These are phyloP conservation scores for Solanum clarkiae DNA, from an alignment of 257 asterid genomes.

Conservation along the genomic window DNA sequence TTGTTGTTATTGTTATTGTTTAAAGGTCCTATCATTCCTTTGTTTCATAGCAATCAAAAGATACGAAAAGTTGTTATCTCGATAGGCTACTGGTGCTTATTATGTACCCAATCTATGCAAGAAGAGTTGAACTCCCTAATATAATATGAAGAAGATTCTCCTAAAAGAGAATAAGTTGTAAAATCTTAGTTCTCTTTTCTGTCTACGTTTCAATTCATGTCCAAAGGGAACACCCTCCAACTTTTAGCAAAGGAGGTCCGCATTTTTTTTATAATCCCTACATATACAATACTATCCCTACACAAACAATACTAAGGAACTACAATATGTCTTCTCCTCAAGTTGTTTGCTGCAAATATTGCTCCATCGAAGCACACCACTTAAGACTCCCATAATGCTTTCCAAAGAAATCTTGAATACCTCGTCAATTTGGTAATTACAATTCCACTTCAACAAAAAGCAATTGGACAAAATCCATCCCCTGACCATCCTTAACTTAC, in stretches of 20 bases:
- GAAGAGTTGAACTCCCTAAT: too few relatives aligned
- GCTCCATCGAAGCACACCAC: background rate
- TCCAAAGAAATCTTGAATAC: background rate
- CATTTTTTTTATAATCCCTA: background rate
- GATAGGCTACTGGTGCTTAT: too few relatives aligned
- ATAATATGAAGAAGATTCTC: too few relatives aligned
- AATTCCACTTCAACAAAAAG: background rate
- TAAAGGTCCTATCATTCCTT: background rate
- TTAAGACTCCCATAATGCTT: background rate
- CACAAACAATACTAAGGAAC: background rate
- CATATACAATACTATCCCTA: background rate
- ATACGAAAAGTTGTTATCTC: background rate
- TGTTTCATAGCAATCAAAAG: background rate
- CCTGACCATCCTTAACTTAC: background rate
- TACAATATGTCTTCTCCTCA: background rate
- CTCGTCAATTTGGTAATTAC: background rate
- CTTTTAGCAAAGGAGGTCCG: background rate
- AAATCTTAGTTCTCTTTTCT: too few relatives aligned
- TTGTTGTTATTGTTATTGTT: background rate
- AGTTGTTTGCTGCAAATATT: background rate
- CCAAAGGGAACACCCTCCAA: background rate
- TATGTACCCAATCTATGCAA: too few relatives aligned
- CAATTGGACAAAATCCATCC: background rate
- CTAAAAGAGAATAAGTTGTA: too few relatives aligned
- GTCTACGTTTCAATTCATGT: background rate